Evolutionary conservation across 805 yeast genomes (phyloP).

Genomic region (Scheffersomyces amazonensis): DNA sequence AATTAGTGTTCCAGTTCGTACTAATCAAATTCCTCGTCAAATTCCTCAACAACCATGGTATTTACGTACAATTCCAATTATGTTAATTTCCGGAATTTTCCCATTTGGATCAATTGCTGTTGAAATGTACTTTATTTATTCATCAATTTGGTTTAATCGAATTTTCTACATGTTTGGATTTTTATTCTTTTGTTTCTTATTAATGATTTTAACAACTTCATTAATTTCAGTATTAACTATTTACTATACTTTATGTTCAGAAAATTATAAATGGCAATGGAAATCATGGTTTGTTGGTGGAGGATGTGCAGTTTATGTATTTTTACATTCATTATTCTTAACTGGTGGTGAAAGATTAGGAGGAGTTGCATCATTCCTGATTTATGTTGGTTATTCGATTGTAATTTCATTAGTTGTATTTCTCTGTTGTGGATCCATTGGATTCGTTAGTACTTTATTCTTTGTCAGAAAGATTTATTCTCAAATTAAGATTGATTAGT

Average conservation of each 20-base stretch:
- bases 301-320: constrained; percentile 82
- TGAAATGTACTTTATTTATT: constrained; percentile 88
- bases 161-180: constrained; percentile 98
- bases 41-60: constrained; percentile 90
- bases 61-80: constrained; percentile 61
- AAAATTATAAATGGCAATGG: constrained; percentile 98
- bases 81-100: constrained; percentile 81
- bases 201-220: constrained; percentile 78
- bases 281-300: constrained; percentile 83
- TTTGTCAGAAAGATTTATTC: constrained; percentile 79
- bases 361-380: constrained; percentile 70
- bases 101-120: constrained; percentile 95
- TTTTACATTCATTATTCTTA: constrained; percentile 76
- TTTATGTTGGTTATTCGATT: constrained; percentile 80
- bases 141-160: constrained; percentile 90
- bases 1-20: constrained; percentile 73
- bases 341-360: constrained; percentile 62
- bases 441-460: constrained; percentile 69
- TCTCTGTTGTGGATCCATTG: constrained; percentile 83
- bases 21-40: constrained; percentile 95
- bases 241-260: constrained; percentile 82
- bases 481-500: constrained; percentile 77
- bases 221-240: constrained; percentile 77
- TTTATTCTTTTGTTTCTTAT: constrained; percentile 79
- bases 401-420: constrained; percentile 71